Base-by-base conservation (phyloP, 1,284 basidiomycete genomes). In the Trichosporon sp. region DNA sequence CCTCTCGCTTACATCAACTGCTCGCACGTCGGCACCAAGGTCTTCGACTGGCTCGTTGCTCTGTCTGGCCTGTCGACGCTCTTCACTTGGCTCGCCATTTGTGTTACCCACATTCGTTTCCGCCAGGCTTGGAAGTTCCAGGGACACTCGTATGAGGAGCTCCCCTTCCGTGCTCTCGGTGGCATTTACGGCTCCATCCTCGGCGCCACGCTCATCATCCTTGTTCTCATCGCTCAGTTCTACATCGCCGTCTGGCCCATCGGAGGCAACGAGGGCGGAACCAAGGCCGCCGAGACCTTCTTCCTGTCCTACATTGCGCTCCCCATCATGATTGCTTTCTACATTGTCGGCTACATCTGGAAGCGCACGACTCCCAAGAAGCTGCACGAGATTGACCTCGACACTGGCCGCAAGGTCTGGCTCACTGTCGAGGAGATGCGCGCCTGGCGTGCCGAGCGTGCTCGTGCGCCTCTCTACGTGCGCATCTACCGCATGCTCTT, bases 31-130 rank as follows among this genome's bases (percentile, higher is more conserved):
- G 63, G 63, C 29, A 36, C 37, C 21, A 29, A 65, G 37, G 76
- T 80, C 64, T 83, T 74, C 61, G 58, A 72, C 66, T 83, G 83
- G 83, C 74, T 84, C 9, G 70, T 83, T 19, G 82, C 81, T 46
- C 72, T 84, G 14, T 81, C 80, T 32, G 83, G 83, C 74, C 78
- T 85, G 3, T 81, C 81, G 10, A 82, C 82, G 21, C 80, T 85
- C 65, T 82, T 84, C 78, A 81, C 82, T 49, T 84, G 81, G 80
- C 62, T 71, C 32, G 65, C 72, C 1, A 72, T 72, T 58, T 67
- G 71, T 56, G 40, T 68, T 33, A 66, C 66, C 23, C 71, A 74
- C 62, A 77, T 82, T 58, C 80, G 82, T 27, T 83, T 83, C 79
- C 73, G 82, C 19, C 58, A 58, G 31, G 83, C 82, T 0, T 82